phyloP scores from a whole-genome alignment of 2,329 filamentous ascomycete genomes.

The Hysterium pulicare region DNA sequence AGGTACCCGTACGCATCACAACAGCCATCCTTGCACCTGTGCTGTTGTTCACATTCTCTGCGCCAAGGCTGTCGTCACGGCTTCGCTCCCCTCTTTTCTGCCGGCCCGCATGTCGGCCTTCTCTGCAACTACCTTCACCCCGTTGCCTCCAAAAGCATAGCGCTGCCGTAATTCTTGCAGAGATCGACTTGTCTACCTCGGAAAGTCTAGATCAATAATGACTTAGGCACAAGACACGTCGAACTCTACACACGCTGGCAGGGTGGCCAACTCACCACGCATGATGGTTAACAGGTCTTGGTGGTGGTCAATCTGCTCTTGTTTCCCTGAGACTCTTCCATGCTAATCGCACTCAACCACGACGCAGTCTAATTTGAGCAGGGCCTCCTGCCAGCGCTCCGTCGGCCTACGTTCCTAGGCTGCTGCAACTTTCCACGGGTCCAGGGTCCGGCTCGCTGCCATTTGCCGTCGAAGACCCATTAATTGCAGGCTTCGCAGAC shows the following conservation, averaged over 20 bases:
- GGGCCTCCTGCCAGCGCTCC: background rate
- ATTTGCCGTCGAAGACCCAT: background rate
- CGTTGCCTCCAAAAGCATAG: background rate
- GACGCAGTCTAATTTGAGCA: background rate
- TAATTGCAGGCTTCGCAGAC: background rate
- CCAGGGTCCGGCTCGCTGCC: background rate
- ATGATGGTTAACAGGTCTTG: constrained; percentile 1
- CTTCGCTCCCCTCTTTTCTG: background rate
- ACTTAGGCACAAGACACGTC: constrained; percentile 3
- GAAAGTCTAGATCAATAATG: constrained; percentile 4
- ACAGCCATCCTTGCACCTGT: background rate
- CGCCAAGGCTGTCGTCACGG: too few relatives aligned
- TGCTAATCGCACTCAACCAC: constrained; percentile 4
- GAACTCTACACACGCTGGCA: constrained; percentile 1
- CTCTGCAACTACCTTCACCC: background rate
- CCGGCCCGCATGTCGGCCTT: background rate
- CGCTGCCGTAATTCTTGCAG: background rate
- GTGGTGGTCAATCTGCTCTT: background rate
- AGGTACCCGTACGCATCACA: constrained; percentile 2
- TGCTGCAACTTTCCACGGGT: constrained; percentile 1
- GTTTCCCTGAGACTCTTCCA: background rate
- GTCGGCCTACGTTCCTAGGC: background rate
- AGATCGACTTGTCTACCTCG: constrained; percentile 4
- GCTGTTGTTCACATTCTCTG: background rate
- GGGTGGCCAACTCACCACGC: constrained; percentile 1